Base-by-base conservation (phyloP, 2,329 filamentous ascomycete genomes). In the Pezicula neosporulosa region DNA sequence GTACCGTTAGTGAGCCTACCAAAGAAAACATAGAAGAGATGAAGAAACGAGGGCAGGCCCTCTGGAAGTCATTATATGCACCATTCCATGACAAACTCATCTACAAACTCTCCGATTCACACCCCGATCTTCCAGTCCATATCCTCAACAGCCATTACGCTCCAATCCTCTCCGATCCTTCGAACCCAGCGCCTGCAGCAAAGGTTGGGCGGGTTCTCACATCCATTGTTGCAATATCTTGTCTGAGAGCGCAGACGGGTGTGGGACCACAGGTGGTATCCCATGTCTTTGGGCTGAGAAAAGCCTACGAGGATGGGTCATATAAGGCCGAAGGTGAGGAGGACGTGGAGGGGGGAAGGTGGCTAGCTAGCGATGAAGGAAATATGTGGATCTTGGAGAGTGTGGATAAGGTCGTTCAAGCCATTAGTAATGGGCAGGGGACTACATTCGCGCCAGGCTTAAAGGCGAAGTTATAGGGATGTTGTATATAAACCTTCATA, bases 231-330 rank as follows among this genome's bases (percentile, higher is more conserved):
- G 90, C 87, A 0, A 78, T 95, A 28, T 77, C 88, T 5, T 91
- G 88, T 62, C 67, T 95, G 66, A 72, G 90, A 3, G 80, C 89
- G 42, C 90, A 94, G 75, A 88, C 86, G 9, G 90, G 90, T 0
- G 90, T 94, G 0, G 90, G 84, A 0, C 90, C 89, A 1, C 90
- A 94, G 74, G 88, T 95, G 12, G 71, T 87, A 16, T 90, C 85
- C 58, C 90, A 95, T 69, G 77, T 94, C 0, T 93, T 91, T 71
- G 90, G 90, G 0, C 65, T 95, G 69, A 71, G 87, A 52, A 94
- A 94, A 73, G 87, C 83, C 1, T 76, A 87, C 47, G 82, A 87
- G 56, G 85, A 90, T 66, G 87, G 85, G 1, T 74, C 72, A 18
- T 77, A 68, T n/a, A 54, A 58, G 67, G 77, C 70, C 36, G 66